phyloP scores from a whole-genome alignment of 768 basidiomycete species.

The Multifurca ochricompacta region DNA sequence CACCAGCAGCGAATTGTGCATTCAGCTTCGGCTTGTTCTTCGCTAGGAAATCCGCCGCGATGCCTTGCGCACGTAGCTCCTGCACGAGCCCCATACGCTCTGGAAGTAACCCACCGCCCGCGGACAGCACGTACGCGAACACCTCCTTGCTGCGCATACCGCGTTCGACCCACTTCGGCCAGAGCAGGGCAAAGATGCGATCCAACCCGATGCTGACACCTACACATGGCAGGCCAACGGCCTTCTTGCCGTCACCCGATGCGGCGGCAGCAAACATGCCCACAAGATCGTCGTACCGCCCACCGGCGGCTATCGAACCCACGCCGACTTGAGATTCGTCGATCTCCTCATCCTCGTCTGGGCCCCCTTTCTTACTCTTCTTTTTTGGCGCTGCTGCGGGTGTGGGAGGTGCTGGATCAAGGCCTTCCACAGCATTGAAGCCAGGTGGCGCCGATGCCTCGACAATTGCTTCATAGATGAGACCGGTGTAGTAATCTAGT shows the following conservation, averaged over 20 bases:
- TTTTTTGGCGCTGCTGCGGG: conserved; percentile 34
- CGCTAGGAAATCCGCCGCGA: conserved; percentile 92
- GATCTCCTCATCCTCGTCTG: conserved; percentile 68
- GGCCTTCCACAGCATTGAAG: conserved; percentile 48
- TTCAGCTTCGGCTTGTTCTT: conserved; percentile 87
- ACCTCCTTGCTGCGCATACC: conserved; percentile 84
- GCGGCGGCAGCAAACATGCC: conserved; percentile 84
- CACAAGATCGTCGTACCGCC: conserved; percentile 93
- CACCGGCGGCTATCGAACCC: conserved; percentile 98
- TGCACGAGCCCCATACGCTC: conserved; percentile 77
- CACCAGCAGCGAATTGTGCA: conserved; percentile 83
- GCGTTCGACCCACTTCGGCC: conserved; percentile 76
- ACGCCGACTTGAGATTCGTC: conserved; percentile 94
- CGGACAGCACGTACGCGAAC: conserved; percentile 88
- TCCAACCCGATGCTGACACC: conserved; percentile 92
- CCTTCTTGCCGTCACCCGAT: conserved; percentile 64
- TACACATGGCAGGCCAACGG: conserved; percentile 70
- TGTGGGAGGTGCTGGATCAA: conserved; percentile 25
- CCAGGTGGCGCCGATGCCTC: conserved; percentile 91
- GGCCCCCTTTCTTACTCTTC: conserved; percentile 37
- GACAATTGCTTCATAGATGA: conserved; percentile 95
- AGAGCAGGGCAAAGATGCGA: conserved; percentile 83
- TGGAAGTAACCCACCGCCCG: conserved; percentile 80
- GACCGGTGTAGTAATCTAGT: conserved; percentile 96
- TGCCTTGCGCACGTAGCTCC: conserved; percentile 76